Conservation (phyloP, 345 rosid species). For the Boechera retrofracta region DNA sequence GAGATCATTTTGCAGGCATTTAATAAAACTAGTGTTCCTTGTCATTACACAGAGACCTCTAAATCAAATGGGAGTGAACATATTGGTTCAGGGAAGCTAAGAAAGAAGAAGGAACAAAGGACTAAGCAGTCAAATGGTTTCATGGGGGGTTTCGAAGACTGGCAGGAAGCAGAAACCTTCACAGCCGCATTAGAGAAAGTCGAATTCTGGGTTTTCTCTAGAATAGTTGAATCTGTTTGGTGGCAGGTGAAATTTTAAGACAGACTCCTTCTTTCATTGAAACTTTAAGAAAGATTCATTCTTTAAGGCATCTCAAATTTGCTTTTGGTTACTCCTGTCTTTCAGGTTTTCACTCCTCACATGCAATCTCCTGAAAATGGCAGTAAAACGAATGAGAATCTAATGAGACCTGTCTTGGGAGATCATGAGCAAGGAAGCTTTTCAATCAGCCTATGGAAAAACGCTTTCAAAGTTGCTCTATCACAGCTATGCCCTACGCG, state of each 20-base stretch:
- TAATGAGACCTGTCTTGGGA: constrained; percentile 65
- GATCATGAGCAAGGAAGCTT: constrained; percentile 78
- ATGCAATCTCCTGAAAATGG: constrained; percentile 67
- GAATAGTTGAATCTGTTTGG: constrained; percentile 94
- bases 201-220: constrained; percentile 90
- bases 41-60: constrained; percentile 43
- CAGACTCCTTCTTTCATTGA: constrained; percentile 9
- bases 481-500: constrained; percentile 79
- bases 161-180: constrained; percentile 89
- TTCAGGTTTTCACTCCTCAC: constrained; percentile 84
- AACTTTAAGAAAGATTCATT: neutral
- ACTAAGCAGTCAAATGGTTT: constrained; percentile 41
- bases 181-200: constrained; percentile 70
- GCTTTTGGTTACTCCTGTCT: neutral
- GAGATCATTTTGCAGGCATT: constrained; percentile 75
- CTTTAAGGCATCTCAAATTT: neutral
- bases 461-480: constrained; percentile 75
- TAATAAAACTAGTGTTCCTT: constrained; percentile 49
- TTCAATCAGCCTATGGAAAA: constrained; percentile 75
- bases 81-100: constrained; percentile 24
- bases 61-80: constrained; percentile 51
- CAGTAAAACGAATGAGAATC: constrained; percentile 51
- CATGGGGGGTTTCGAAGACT: constrained; percentile 57
- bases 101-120: constrained; percentile 21
- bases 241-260: constrained; percentile 71